Percentiles rank a stretch among this genome's conserved stretches.
Conservation (phyloP, 176 grass and related monocot genomes). For the Miscanthus lutarioriparius region DNA sequence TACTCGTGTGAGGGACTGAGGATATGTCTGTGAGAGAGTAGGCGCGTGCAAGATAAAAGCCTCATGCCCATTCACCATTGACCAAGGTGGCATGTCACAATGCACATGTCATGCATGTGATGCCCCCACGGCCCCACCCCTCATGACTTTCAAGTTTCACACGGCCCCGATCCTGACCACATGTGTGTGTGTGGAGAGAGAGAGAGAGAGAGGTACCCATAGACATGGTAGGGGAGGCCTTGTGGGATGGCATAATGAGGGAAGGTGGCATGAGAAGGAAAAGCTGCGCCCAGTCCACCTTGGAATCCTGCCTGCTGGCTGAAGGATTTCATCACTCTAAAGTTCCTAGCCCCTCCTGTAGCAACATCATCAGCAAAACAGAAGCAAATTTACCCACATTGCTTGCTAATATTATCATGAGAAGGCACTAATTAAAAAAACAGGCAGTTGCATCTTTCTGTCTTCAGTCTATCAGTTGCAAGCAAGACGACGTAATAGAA, state of each 20-base stretch:
- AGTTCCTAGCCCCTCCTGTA: slow-evolving; percentile 78
- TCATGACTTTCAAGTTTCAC: slow-evolving; percentile 28
- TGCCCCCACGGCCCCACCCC: neutral
- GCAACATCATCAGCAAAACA: slow-evolving; percentile 10
- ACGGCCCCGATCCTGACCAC: neutral
- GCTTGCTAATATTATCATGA: slow-evolving; percentile 26
- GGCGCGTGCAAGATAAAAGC: slow-evolving; percentile 45
- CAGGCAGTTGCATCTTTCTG: slow-evolving; percentile 12
- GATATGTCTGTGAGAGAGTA: slow-evolving; percentile 19
- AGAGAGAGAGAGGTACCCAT: slow-evolving; percentile 46
- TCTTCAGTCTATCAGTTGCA: slow-evolving; percentile 22
- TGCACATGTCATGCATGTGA: slow-evolving; percentile 83
- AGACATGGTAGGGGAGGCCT: slow-evolving; percentile 91
- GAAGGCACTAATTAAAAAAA: slow-evolving; percentile 27
- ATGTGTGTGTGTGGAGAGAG: slow-evolving; percentile 4
- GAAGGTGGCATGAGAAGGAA: slow-evolving; percentile 81
- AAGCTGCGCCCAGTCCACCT: slow-evolving; percentile 75
- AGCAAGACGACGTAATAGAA: slow-evolving; percentile 55
- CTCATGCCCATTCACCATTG: slow-evolving; percentile 48
- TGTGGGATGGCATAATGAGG: slow-evolving; percentile 97
- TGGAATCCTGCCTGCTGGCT: slow-evolving; percentile 68
- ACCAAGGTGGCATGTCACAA: slow-evolving; percentile 62
- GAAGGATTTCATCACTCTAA: slow-evolving; percentile 88
- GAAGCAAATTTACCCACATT: slow-evolving; percentile 21
- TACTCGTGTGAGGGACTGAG: slow-evolving; percentile 25